Base-by-base conservation (phyloP, 2,329 filamentous ascomycete species). In the Ceratocystiopsis sp. region DNA sequence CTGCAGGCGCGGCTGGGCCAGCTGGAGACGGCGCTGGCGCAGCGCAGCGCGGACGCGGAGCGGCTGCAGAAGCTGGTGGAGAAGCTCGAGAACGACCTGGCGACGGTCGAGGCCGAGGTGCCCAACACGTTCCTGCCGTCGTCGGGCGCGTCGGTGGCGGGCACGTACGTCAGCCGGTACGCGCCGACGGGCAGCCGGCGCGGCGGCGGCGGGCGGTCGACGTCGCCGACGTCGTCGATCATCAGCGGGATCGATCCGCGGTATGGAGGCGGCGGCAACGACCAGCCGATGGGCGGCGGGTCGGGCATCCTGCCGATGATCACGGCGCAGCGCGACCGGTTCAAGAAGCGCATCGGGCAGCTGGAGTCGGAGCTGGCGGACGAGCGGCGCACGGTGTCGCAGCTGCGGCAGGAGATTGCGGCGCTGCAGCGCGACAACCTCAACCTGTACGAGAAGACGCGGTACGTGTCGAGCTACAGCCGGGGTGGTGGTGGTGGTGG, bases 251-350 rank as follows among this genome's bases (percentile, higher is more conserved):
- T 95, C 56, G 84, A 93, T 54, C 78, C 82, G 18, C 71, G 75
- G 37, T 42, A 66, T 65, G 43, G 40, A 7, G 38, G 21, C 35
- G 61, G 68, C 35, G 64, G 69, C 15, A 82, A n/a, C n/a, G n/a
- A n/a, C n/a, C n/a, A 85, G 39, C 68, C 78, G 10, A 70, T 80
- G 44, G 82, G 81, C 32, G 70, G 83, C 43, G 84, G 84, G 2
- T 84, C 84, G 0, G 85, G 87, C 13, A 95, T 98, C 50, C 67
- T 98, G 19, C 93, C 91, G 33, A 98, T 98, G 93, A 83, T 98
- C 42, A 94, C 91, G 33, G 91, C 93, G 2, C 93, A 98, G 62
- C 80, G 91, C 48, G 91, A 98, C 62, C 84, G 91, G 42, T 98
- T 96, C 73, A 96, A 95, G 69, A 85, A 93, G 67, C 84, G 87